Evolutionary conservation across 768 basidiomycete species (phyloP).

Genomic region (Panaeolus cyanescens): DNA sequence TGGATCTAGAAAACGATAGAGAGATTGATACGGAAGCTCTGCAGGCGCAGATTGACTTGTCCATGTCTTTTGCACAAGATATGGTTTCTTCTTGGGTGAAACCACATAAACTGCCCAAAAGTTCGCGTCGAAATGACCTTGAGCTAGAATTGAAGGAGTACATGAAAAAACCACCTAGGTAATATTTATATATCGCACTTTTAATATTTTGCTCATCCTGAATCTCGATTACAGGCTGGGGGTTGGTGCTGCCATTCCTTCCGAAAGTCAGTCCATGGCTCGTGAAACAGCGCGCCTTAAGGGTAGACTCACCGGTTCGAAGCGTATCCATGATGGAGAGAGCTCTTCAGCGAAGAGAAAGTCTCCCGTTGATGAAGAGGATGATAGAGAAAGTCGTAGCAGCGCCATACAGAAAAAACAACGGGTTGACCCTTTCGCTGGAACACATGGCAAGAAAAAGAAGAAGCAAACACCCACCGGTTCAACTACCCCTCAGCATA

Average conservation of each 20-base stretch:
- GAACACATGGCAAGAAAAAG: conserved; percentile 47
- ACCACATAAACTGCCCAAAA: conserved; percentile 43
- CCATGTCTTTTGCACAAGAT: conserved; percentile 75
- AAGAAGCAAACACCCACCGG: conserved; percentile 27
- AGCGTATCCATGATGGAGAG: conserved; percentile 43
- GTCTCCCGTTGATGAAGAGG: conserved; percentile 33
- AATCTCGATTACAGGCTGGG: conserved; percentile 53
- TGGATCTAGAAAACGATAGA: conserved; percentile 45
- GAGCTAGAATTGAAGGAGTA: conserved; percentile 66
- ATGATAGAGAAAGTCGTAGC: conserved; percentile 63
- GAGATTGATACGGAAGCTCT: conserved; percentile 66
- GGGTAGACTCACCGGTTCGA: conserved; percentile 56
- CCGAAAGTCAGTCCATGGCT: conserved; percentile 40
- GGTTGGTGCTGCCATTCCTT: conserved; percentile 66
- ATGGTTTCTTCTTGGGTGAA: conserved; percentile 80
- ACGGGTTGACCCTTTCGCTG: conserved; percentile 59
- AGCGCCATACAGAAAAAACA: conserved; percentile 60
- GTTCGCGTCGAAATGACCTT: conserved; percentile 34
- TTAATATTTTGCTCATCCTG: conserved; percentile 10
- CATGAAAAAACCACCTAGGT: conserved; percentile 75
- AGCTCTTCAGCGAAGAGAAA: conserved; percentile 17
- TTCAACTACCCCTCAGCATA: background rate
- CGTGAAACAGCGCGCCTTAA: conserved; percentile 66
- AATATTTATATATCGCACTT: conserved; percentile 19
- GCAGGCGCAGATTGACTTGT: conserved; percentile 82